These are phyloP conservation scores for Yarrowia galli DNA, from an alignment of 1,139 yeast species.

Conservation along the genomic window DNA sequence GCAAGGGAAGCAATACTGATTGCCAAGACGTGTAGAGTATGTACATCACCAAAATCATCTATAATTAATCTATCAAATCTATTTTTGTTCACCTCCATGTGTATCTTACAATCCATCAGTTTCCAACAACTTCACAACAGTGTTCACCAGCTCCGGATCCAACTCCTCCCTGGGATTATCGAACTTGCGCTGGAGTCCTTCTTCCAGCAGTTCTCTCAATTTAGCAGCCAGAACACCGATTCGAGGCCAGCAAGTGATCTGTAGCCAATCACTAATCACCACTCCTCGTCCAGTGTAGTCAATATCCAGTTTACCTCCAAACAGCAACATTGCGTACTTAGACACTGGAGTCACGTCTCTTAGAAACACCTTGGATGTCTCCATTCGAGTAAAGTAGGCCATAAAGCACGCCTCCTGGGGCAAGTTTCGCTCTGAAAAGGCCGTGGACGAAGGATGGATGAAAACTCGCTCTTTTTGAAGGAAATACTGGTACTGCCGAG, in stretches of 20 bases:
- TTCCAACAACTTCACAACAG: conserved; percentile 18
- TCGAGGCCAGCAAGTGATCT: conserved; percentile 90
- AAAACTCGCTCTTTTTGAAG: conserved; percentile 61
- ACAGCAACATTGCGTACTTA: conserved; percentile 71
- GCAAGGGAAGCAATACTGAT: too few relatives aligned
- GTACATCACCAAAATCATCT: background rate
- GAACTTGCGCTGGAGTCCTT: conserved; percentile 66
- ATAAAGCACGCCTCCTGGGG: conserved; percentile 49
- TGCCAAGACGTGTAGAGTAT: too few relatives aligned
- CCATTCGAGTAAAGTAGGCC: conserved; percentile 51
- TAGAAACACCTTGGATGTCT: conserved; percentile 72
- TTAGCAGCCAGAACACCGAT: conserved; percentile 85
- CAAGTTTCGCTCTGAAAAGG: conserved; percentile 58
- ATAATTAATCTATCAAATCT: background rate
- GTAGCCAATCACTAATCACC: conserved; percentile 75
- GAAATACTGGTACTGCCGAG: conserved; percentile 69
- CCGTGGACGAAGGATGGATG: conserved; percentile 80
- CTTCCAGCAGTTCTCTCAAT: conserved; percentile 69
- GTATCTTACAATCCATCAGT: conserved; percentile 21
- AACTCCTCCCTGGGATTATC: conserved; percentile 52
- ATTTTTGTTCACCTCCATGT: background rate
- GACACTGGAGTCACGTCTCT: conserved; percentile 82
- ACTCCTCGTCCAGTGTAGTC: conserved; percentile 62
- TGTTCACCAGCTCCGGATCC: conserved; percentile 11
- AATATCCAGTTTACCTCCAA: conserved; percentile 71